Percentiles rank a stretch among this genome's conserved stretches.
phyloP scores from a whole-genome alignment of 2,329 filamentous ascomycete genomes.

The Knufia petricola region DNA sequence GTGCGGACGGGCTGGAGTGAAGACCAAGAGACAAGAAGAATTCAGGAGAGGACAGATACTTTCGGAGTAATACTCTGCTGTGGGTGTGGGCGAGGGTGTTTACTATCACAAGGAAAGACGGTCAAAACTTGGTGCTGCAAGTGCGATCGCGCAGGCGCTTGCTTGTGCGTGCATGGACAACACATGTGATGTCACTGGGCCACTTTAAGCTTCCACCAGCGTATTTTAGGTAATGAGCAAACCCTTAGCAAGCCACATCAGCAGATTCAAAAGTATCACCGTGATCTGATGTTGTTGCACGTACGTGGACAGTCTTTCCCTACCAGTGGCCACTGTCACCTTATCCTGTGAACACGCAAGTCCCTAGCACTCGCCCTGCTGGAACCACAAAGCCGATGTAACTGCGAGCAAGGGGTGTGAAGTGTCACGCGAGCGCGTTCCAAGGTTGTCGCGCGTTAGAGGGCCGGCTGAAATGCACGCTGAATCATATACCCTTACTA shows the following conservation, averaged over 20 bases:
- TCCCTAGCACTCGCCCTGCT: no score
- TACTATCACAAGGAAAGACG: conserved; percentile 4
- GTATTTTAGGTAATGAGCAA: not conserved
- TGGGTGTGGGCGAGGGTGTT: not conserved
- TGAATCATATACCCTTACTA: not conserved
- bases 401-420: no score
- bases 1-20: not conserved
- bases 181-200: conserved; percentile 3
- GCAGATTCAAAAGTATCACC: not conserved
- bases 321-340: no score
- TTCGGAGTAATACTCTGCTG: conserved; percentile 2
- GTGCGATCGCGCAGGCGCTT: conserved; percentile 1
- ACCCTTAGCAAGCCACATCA: not conserved
- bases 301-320: no score
- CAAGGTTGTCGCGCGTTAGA: no score
- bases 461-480: no score
- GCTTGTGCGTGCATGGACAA: not conserved
- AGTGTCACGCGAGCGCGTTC: no score
- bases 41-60: not conserved
- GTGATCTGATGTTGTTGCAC: no score
- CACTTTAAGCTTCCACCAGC: not conserved
- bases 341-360: no score
- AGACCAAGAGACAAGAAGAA: not conserved
- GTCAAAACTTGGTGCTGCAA: conserved; percentile 6
- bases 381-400: no score